A percentile compares a stretch with the other conserved stretches of the same genome.
Conservation (phyloP, 257 asterid species). For the Solanum chiquidenum region DNA sequence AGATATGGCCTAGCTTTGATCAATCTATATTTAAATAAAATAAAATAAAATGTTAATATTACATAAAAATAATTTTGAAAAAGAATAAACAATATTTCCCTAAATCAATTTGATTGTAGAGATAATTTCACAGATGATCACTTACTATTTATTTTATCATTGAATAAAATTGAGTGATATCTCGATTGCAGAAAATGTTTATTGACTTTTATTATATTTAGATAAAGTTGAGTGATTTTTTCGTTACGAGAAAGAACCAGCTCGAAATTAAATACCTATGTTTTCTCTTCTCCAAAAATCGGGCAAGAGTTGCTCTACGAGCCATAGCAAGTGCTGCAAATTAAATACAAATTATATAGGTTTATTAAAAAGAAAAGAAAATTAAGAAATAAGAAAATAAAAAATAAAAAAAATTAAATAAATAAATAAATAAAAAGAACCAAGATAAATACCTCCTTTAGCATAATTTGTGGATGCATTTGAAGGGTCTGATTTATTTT, state of each 20-base stretch:
- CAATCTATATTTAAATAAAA: neutral
- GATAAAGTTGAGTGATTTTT: neutral
- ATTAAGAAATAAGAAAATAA: neutral
- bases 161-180: neutral
- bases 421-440: neutral
- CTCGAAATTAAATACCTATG: constrained; percentile 21
- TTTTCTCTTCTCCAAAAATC: constrained; percentile 46
- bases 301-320: constrained; percentile 47
- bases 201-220: neutral
- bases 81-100: neutral
- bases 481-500: constrained; percentile 1
- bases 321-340: constrained; percentile 50
- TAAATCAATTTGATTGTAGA: neutral
- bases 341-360: neutral
- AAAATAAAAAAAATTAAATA: neutral
- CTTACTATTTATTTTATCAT: neutral
- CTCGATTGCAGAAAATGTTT: neutral
- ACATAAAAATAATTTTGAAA: neutral
- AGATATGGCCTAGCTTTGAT: neutral
- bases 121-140: neutral
- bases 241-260: neutral
- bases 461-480: neutral
- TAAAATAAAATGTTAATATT: neutral
- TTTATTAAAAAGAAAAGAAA: neutral
- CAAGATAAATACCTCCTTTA: constrained; percentile 2